Base-by-base conservation (phyloP, 108 stramenopile genomes). In the Nannochloropsis granulata region DNA sequence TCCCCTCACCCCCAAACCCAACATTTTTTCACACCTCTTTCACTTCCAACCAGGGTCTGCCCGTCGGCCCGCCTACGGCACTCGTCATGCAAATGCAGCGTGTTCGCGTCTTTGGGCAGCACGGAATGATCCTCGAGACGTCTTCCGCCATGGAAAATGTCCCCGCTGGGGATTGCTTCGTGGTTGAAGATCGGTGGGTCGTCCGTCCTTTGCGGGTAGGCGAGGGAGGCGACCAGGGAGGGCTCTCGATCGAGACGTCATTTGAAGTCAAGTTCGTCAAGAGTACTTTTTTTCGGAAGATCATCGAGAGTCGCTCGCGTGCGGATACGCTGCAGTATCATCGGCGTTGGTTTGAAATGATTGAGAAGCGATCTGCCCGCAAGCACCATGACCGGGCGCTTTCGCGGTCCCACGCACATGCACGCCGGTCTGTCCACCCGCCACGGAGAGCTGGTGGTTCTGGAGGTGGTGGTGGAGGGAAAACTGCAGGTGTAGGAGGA, bases 141-240 rank as follows among this genome's bases (percentile, higher is more conserved):
- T 86, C 88, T 13, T 89, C 90, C 19, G 45, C 85, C 82, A 45
- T 91, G 78, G 90, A 91, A 82, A 90, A 90, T 83, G 86, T 91
- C 24, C 82, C 86, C 25, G 86, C 86, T 44, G 86, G 89, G 45
- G 90, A 91, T 78, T 83, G 85, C 78, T 91, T 91, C 42, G 86
- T 85, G 85, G 83, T 91, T 13, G 89, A 90, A 12, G 90, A 91
- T 83, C 43, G 87, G 12, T 89, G 86, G 44, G 87, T 84, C 21
- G 83, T 84, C 24, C 81, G 81, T 43, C 87, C 83, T 12, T 25
- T 43, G 13, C 46, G n/a, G 84, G 79, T 11, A 21, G n/a, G 80
- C 26, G 79, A 43, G 80, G 23, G 79, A 2, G 13, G 25, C 80
- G 26, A 83, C 25, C 79, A 19, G 25, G 19, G 24, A 14, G 24